phyloP scores from a whole-genome alignment of 2,329 filamentous ascomycete species.

The Botrytis porri region DNA sequence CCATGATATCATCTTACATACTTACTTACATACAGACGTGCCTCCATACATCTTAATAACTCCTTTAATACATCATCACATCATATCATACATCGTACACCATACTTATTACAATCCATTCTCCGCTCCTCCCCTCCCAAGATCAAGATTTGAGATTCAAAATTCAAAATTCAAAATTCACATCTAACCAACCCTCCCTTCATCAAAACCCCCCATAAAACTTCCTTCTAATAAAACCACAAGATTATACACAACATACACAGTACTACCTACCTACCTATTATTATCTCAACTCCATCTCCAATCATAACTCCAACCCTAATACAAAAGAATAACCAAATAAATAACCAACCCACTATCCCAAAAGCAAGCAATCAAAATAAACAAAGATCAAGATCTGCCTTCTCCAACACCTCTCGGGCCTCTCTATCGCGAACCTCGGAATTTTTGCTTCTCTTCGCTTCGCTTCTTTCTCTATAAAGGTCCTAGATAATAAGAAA shows the following conservation, averaged over 20 bases:
- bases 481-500: background rate
- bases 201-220: background rate
- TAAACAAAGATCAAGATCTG: background rate
- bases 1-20: conserved; percentile 3
- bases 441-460: background rate
- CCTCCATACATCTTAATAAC: background rate
- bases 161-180: background rate
- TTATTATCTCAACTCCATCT: background rate
- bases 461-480: too few species aligned
- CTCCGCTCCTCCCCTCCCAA: background rate
- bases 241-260: background rate
- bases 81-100: too few species aligned
- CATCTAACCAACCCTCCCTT: background rate
- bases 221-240: background rate
- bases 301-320: background rate
- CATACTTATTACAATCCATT: background rate
- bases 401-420: background rate
- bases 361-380: background rate
- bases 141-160: background rate
- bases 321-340: background rate
- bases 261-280: too few species aligned
- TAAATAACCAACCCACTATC: background rate
- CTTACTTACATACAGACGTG: background rate
- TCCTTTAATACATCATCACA: background rate
- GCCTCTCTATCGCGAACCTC: background rate